Percentiles rank a stretch among this genome's conserved stretches.
Evolutionary conservation across 441 rosid species (phyloP).

Genomic region (Jatropha podagrica): DNA sequence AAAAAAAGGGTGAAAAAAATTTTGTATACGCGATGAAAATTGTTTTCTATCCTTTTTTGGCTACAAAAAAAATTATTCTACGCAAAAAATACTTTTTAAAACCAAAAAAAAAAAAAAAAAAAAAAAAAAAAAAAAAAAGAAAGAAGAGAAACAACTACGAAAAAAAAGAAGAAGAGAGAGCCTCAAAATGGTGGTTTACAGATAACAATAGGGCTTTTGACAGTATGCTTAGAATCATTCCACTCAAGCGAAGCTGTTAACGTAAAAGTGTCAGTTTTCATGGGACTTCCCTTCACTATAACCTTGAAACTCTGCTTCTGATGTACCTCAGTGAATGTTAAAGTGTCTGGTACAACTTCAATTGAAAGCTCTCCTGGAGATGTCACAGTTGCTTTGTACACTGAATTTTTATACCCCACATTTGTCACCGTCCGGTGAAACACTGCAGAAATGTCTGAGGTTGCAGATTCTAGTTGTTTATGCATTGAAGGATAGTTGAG

Average conservation of each 20-base stretch:
- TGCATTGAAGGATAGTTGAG: conserved; percentile 70
- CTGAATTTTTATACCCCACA: conserved; percentile 43
- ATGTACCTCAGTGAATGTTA: conserved; percentile 32
- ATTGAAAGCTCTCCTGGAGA: conserved; percentile 41
- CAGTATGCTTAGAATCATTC: conserved; percentile 54
- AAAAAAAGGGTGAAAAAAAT: no score
- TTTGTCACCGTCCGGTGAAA: conserved; percentile 44
- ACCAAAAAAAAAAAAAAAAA: no score
- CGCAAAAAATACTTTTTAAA: no score
- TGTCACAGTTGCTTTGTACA: conserved; percentile 31
- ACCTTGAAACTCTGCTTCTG: conserved; percentile 51
- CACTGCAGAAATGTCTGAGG: conserved; percentile 38
- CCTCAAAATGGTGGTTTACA: conserved; percentile 17
- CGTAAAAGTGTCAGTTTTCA: conserved; percentile 21
- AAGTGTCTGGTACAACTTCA: conserved; percentile 31
- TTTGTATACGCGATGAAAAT: no score
- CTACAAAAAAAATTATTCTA: no score
- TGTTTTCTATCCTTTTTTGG: no score
- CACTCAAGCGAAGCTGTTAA: conserved; percentile 61
- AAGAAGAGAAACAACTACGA: no score
- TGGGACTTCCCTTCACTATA: conserved; percentile 41
- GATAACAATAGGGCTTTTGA: conserved; percentile 61
- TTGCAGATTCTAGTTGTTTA: conserved; percentile 25
- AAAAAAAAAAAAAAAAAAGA: no score
- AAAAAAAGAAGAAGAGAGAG: not conserved